Conservation (phyloP, 495 filamentous ascomycete species). For the Talaromyces proteolyticus region DNA sequence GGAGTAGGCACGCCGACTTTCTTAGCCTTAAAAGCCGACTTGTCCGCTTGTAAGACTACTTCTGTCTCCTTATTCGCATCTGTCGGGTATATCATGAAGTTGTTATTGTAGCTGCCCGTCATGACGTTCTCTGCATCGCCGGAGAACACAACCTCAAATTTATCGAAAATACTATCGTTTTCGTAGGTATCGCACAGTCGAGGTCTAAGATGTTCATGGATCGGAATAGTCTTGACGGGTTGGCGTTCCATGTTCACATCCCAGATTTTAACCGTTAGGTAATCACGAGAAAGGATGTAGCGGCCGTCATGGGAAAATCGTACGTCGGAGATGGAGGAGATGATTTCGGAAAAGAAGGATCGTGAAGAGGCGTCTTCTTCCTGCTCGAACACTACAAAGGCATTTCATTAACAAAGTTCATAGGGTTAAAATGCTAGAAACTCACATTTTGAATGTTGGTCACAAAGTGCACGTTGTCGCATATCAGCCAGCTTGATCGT, state of each 20-base stretch:
- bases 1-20: constrained; percentile 97
- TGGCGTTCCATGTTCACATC: constrained; percentile 98
- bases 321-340: constrained; percentile 97
- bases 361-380: constrained; percentile 98
- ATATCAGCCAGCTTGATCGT: constrained; percentile 99
- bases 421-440: constrained; percentile 6
- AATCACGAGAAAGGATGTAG: constrained; percentile 96
- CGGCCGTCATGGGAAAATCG: constrained; percentile 94
- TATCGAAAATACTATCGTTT: constrained; percentile 99
- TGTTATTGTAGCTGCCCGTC: constrained; percentile 99
- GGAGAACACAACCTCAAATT: constrained; percentile 98
- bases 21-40: constrained; percentile 99
- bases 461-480: constrained; percentile 92
- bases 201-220: constrained; percentile 93
- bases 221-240: constrained; percentile 96
- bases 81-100: constrained; percentile 99
- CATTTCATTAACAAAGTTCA: constrained; percentile 3
- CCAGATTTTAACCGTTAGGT: constrained; percentile 99
- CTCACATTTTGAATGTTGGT: constrained; percentile 92
- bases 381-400: constrained; percentile 82
- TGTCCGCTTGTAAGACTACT: constrained; percentile 95
- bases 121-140: constrained; percentile 98
- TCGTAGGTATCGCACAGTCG: constrained; percentile 97
- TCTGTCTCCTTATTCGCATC: constrained; percentile 94
- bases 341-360: constrained; percentile 99